Conservation (phyloP, 225 moss, liverwort and hornwort species). For the Polytrichum formosum region DNA sequence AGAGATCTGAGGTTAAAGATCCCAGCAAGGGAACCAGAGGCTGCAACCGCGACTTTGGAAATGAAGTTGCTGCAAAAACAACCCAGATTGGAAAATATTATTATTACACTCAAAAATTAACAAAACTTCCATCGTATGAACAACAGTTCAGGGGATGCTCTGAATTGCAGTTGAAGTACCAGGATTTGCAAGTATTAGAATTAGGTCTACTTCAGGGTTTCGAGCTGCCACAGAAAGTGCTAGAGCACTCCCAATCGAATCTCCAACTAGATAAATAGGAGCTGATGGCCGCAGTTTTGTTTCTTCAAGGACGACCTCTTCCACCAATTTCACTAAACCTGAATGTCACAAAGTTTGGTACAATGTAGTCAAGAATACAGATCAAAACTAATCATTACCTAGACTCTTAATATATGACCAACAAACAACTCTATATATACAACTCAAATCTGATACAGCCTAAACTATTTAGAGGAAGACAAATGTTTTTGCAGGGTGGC, state of each 20-base stretch:
- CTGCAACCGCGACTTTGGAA: slow-evolving; percentile 61
- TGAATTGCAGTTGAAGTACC: slow-evolving; percentile 20
- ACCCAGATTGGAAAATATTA: background rate
- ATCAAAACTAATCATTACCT: too few species aligned
- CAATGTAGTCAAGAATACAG: too few species aligned
- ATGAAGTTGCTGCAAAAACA: slow-evolving; percentile 46
- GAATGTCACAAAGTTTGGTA: background rate
- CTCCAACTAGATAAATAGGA: slow-evolving; percentile 81
- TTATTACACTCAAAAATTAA: too few species aligned
- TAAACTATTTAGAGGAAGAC: too few species aligned
- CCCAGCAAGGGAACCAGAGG: slow-evolving; percentile 57
- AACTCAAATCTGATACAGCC: too few species aligned
- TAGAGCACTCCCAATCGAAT: slow-evolving; percentile 72
- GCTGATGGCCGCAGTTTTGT: slow-evolving; percentile 39
- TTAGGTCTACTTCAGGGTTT: slow-evolving; percentile 61
- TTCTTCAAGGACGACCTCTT: slow-evolving; percentile 60
- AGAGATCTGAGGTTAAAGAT: slow-evolving; percentile 41
- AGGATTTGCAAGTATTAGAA: slow-evolving; percentile 73
- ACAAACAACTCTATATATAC: too few species aligned
- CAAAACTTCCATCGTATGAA: too few species aligned
- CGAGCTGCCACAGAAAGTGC: slow-evolving; percentile 77
- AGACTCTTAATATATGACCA: too few species aligned
- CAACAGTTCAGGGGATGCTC: too few species aligned
- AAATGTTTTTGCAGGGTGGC: too few species aligned
- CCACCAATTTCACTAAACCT: slow-evolving; percentile 71